Conservation (phyloP, 345 rosid species). For the Melastoma malabathricum region DNA sequence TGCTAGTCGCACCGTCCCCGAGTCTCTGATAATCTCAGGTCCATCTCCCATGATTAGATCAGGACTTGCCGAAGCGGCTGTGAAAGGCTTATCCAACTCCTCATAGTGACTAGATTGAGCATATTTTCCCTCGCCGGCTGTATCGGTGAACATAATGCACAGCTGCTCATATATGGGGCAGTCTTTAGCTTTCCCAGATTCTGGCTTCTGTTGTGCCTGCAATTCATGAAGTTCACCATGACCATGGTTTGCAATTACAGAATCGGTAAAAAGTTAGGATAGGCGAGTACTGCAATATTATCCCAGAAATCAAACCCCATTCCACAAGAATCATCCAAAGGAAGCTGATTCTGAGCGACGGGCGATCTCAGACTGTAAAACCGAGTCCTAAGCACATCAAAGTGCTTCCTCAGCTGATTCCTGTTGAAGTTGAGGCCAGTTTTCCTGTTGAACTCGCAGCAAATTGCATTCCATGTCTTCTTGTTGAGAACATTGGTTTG, state of each 20-base stretch:
- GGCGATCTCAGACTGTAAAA: slow-evolving; percentile 43
- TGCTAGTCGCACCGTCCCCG: no score
- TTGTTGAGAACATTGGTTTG: slow-evolving; percentile 58
- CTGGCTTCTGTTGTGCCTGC: slow-evolving; percentile 40
- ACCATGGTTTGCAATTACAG: not conserved
- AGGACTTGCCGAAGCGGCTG: slow-evolving; percentile 14
- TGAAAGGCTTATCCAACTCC: slow-evolving; percentile 38
- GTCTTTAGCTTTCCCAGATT: slow-evolving; percentile 41
- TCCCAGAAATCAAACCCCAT: slow-evolving; percentile 75
- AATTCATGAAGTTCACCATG: slow-evolving; percentile 10
- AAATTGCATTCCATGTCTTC: slow-evolving; percentile 57
- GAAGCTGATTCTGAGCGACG: slow-evolving; percentile 36
- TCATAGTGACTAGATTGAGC: slow-evolving; percentile 91
- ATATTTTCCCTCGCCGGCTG: slow-evolving; percentile 55
- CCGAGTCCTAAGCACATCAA: slow-evolving; percentile 63
- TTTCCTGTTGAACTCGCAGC: slow-evolving; percentile 50
- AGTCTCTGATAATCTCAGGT: slow-evolving; percentile 15
- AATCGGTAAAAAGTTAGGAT: not conserved
- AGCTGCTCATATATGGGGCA: slow-evolving; percentile 73
- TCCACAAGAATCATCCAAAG: slow-evolving; percentile 44
- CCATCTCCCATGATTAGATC: slow-evolving; percentile 14
- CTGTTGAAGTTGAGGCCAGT: slow-evolving; percentile 59
- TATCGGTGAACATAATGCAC: slow-evolving; percentile 49
- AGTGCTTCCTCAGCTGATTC: slow-evolving; percentile 70
- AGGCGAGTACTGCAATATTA: slow-evolving; percentile 47